Evolutionary conservation across 305 asterid genomes (phyloP).

Genomic region (Fraxinus sp.): DNA sequence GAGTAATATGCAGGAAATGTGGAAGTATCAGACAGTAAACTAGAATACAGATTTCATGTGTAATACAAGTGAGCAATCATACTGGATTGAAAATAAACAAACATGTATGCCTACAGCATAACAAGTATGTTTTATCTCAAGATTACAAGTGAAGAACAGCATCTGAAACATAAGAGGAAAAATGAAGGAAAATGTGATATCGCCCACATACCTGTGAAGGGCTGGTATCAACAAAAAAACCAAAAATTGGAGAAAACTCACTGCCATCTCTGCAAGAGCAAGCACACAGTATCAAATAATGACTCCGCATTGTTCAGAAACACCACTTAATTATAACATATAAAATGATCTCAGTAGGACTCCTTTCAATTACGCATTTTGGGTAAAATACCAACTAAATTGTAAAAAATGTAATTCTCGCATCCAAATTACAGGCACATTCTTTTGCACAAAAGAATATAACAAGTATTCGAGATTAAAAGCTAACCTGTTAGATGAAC

Average conservation of each 20-base stretch:
- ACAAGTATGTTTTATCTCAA: not conserved
- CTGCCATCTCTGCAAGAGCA: slow-evolving; percentile 66
- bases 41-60: not conserved
- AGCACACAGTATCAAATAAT: not conserved
- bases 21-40: not conserved
- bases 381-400: not conserved
- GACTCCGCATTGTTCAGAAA: slow-evolving; percentile 15
- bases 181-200: slow-evolving; percentile 13
- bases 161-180: slow-evolving; percentile 4
- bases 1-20: not conserved
- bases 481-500: slow-evolving; percentile 66
- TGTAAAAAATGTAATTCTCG: not conserved
- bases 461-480: not conserved
- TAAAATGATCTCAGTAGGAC: not conserved
- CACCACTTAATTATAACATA: not conserved
- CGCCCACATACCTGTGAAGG: slow-evolving; percentile 62
- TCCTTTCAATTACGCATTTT: not conserved
- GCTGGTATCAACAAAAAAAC: slow-evolving; percentile 54
- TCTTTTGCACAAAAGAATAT: not conserved
- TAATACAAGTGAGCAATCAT: not conserved
- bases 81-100: not conserved
- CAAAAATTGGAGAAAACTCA: slow-evolving; percentile 73
- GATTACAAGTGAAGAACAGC: not conserved
- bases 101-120: not conserved
- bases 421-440: not conserved